Conservation (phyloP, 768 basidiomycete species). For the Hydnomerulius pinastri region DNA sequence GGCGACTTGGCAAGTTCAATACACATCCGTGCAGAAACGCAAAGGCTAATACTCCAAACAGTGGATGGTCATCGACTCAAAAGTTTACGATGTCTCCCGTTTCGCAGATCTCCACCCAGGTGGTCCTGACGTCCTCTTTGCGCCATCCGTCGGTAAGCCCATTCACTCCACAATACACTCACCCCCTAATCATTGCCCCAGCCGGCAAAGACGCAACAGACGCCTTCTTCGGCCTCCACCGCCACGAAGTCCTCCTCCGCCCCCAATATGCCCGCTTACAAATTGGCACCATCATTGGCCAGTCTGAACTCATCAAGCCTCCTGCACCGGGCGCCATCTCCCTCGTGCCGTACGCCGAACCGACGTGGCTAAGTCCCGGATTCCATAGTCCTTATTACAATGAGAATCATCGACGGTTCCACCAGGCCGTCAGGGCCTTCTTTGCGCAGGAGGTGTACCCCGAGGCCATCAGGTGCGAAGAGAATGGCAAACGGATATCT, state of each 20-base stretch:
- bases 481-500: slow-evolving; percentile 82
- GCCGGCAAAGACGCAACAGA: slow-evolving; percentile 79
- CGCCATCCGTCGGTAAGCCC: slow-evolving; percentile 61
- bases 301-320: slow-evolving; percentile 56
- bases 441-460: slow-evolving; percentile 72
- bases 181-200: slow-evolving; percentile 11
- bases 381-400: slow-evolving; percentile 79
- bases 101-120: slow-evolving; percentile 87
- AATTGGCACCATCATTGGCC: slow-evolving; percentile 61
- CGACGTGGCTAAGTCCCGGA: slow-evolving; percentile 72
- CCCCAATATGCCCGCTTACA: slow-evolving; percentile 74
- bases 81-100: slow-evolving; percentile 78
- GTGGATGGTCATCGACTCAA: slow-evolving; percentile 84
- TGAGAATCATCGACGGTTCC: slow-evolving; percentile 73
- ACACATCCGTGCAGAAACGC: background rate
- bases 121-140: slow-evolving; percentile 72
- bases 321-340: slow-evolving; percentile 65
- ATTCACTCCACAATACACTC: background rate
- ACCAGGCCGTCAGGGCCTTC: slow-evolving; percentile 73
- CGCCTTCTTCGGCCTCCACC: slow-evolving; percentile 83
- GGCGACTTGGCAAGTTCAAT: slow-evolving; percentile 67
- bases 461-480: slow-evolving; percentile 80
- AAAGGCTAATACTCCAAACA: slow-evolving; percentile 29
- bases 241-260: slow-evolving; percentile 73
- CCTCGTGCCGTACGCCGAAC: slow-evolving; percentile 81